phyloP scores from a whole-genome alignment of 2,329 filamentous ascomycete genomes.

The Diaporthe caulivora region DNA sequence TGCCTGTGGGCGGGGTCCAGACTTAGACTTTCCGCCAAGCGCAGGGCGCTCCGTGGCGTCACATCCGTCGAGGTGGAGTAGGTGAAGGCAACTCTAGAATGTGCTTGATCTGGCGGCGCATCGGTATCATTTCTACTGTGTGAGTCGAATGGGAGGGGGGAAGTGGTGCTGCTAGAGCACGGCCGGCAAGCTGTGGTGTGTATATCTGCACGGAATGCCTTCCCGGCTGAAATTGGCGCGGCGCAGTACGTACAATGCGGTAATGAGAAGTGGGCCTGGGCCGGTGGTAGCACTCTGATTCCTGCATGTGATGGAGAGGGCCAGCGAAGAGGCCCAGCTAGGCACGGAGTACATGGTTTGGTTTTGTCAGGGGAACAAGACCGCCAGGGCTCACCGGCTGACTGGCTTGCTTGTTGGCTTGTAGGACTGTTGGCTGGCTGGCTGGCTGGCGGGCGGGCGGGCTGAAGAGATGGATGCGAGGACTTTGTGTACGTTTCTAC shows the following conservation, averaged over 20 bases:
- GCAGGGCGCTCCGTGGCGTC: conserved; percentile 26
- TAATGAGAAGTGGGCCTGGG: conserved; percentile 35
- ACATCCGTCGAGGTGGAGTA: conserved; percentile 26
- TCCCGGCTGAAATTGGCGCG: conserved; percentile 23
- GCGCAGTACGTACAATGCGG: conserved; percentile 28
- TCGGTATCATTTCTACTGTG: not conserved
- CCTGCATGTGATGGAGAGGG: conserved; percentile 22
- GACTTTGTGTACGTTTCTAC: not conserved
- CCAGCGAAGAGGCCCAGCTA: not conserved
- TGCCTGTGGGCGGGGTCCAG: conserved; percentile 21
- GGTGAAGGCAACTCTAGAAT: conserved; percentile 6
- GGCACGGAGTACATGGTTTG: not conserved
- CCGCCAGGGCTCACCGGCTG: not conserved
- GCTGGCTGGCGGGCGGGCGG: not conserved
- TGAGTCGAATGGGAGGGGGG: conserved; percentile 6
- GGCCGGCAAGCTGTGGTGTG: conserved; percentile 18
- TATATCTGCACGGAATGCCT: conserved; percentile 20
- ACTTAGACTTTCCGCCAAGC: conserved; percentile 29
- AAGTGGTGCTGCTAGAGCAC: not conserved
- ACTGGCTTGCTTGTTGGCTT: not conserved
- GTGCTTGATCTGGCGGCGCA: conserved; percentile 26
- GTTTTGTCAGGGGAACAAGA: not conserved
- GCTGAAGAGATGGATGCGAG: not conserved
- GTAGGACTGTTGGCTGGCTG: not conserved
- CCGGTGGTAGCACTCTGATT: conserved; percentile 11